Base-by-base conservation (phyloP, 768 basidiomycete genomes). In the Leucocoprinus birnbaumii region DNA sequence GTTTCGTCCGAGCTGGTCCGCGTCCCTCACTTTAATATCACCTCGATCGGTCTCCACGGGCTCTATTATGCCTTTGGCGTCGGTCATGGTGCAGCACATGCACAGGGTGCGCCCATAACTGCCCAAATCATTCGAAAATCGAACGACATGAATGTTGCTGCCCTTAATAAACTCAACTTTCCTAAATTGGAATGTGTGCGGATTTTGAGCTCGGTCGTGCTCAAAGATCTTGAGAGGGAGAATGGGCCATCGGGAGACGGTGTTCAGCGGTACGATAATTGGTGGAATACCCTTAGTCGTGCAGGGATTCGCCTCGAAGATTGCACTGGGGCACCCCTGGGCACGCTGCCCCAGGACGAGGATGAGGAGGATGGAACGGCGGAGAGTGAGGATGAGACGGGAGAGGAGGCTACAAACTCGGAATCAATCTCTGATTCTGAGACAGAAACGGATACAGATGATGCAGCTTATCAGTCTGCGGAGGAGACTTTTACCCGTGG, bases 21-120 rank as follows among this genome's bases (percentile, higher is more conserved):
- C 52, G 71, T 70, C 9, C 85, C 87, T 2, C 88, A 86, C 57
- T 63, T 68, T 9, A 77, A 77, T 40, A 79, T 91, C 58, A 75
- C 65, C 0, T 77, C 80, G 37, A 80, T 91, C 26, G 89, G 89
- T 0, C 74, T 88, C 14, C 86, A 91, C 60, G 86, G 87, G 8
- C 75, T 89, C 9, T 68, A 76, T 50, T 77, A 84, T 57, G 86
- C 89, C 0, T 91, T 91, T 61, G 85, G 85, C 1, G 84, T 83
- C 2, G 85, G 83, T 25, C 73, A 70, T 41, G 79, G 77, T 3
- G 79, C 74, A 16, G 71, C 66, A 7, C 54, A 24, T 73, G 73
- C 59, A 69, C 75, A 24, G 70, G 24, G 62, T 66, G 11, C 76
- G 79, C 58, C 75, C 78, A 0, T 66, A 82, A 31, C 70, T 11